These are phyloP conservation scores for Beauveria rudraprayagi DNA, from an alignment of 2,329 filamentous ascomycete genomes.

Conservation along the genomic window DNA sequence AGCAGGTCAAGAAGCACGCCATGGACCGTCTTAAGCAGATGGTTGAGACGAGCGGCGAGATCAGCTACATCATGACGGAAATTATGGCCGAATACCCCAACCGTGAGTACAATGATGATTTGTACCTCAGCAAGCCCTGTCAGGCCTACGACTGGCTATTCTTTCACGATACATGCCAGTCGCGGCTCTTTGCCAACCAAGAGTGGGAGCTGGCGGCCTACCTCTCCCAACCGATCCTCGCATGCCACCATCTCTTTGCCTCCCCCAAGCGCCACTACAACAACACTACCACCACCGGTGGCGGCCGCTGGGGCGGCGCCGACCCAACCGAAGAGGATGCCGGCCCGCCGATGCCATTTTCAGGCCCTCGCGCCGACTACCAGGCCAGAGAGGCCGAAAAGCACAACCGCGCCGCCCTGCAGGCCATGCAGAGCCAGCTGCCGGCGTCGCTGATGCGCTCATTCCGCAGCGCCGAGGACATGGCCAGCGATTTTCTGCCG, in stretches of 20 bases:
- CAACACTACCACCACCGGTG: constrained; percentile 31
- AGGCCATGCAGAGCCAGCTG: constrained; percentile 63
- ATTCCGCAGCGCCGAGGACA: constrained; percentile 70
- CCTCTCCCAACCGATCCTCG: constrained; percentile 75
- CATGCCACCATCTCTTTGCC: constrained; percentile 87
- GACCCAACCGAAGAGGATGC: constrained; percentile 36
- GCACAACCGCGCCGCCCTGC: constrained; percentile 65
- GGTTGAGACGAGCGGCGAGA: constrained; percentile 70
- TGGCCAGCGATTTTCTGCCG: constrained; percentile 76
- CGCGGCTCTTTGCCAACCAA: constrained; percentile 70
- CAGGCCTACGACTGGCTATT: constrained; percentile 89
- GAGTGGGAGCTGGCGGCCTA: constrained; percentile 91
- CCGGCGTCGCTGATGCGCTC: constrained; percentile 63
- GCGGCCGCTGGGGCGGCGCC: constrained; percentile 37
- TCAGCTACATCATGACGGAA: constrained; percentile 70
- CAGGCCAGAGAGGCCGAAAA: constrained; percentile 74
- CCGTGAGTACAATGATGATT: constrained; percentile 88
- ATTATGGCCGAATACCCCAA: constrained; percentile 81
- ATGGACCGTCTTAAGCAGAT: constrained; percentile 68
- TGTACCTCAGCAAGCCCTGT: constrained; percentile 79
- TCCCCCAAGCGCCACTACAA: constrained; percentile 49
- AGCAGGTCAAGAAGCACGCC: constrained; percentile 62
- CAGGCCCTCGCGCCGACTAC: constrained; percentile 74
- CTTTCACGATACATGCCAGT: constrained; percentile 81
- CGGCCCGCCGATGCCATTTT: constrained; percentile 60